Evolutionary conservation across 805 yeast species (phyloP).

Genomic region (Yamadazyma sp.): DNA sequence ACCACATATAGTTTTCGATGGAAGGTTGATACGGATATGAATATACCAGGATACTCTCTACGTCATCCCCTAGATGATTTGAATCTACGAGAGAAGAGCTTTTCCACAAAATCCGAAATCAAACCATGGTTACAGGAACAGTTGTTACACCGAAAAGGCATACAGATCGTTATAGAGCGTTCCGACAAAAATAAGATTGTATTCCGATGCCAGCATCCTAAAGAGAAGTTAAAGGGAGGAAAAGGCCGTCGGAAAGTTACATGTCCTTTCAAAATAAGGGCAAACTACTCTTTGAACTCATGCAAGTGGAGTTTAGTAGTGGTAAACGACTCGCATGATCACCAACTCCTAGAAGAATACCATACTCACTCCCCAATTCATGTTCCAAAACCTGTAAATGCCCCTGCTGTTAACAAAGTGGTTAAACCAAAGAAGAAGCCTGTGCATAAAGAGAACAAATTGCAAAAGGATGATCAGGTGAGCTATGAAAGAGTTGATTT

Average conservation of each 20-base stretch:
- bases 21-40: too few species aligned
- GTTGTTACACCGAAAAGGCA: constrained; percentile 48
- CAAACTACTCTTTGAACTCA: constrained; percentile 54
- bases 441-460: not conserved
- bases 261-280: constrained; percentile 67
- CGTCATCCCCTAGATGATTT: constrained; percentile 9
- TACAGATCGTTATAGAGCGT: constrained; percentile 59
- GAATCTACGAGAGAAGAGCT: constrained; percentile 6
- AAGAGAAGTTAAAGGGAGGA: constrained; percentile 17
- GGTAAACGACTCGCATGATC: constrained; percentile 61
- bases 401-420: not conserved
- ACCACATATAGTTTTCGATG: too few species aligned
- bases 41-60: not conserved
- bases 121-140: constrained; percentile 60
- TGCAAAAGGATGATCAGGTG: constrained; percentile 1
- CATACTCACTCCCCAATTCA: not conserved
- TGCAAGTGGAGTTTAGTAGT: constrained; percentile 61
- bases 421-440: constrained; percentile 1
- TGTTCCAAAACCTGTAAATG: not conserved
- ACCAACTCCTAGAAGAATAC: constrained; percentile 24
- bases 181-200: constrained; percentile 61
- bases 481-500: constrained; percentile 8
- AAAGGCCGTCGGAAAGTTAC: constrained; percentile 28
- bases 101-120: constrained; percentile 45
- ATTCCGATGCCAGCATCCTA: constrained; percentile 51